Percentiles rank a stretch among this genome's conserved stretches.
Evolutionary conservation across 768 basidiomycete genomes (phyloP).

Genomic region (Xerocomellus intermedius): DNA sequence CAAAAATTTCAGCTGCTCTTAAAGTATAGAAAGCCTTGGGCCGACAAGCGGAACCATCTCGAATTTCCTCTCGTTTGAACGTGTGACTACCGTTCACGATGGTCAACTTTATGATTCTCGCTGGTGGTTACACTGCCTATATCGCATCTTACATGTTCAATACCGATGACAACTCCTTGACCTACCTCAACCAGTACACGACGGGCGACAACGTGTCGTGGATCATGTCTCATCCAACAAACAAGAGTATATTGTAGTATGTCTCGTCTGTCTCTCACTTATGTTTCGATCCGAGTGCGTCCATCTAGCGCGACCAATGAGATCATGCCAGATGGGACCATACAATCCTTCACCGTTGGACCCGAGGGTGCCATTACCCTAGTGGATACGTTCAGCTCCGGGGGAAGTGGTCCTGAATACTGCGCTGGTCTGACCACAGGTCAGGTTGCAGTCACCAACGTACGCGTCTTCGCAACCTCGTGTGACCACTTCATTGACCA

Average conservation of each 20-base stretch:
- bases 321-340: slow-evolving; percentile 32
- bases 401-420: slow-evolving; percentile 53
- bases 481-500: background rate
- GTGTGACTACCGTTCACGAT: too few relatives aligned
- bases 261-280: background rate
- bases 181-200: slow-evolving; percentile 42
- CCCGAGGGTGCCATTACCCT: slow-evolving; percentile 42
- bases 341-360: slow-evolving; percentile 59
- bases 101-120: slow-evolving; percentile 67
- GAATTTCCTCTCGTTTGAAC: too few relatives aligned
- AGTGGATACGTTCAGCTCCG: slow-evolving; percentile 47
- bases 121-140: slow-evolving; percentile 61
- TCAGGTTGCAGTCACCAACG: slow-evolving; percentile 58
- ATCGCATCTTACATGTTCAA: slow-evolving; percentile 65
- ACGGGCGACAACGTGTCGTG: slow-evolving; percentile 53
- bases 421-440: slow-evolving; percentile 51
- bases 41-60: too few relatives aligned
- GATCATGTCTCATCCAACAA: slow-evolving; percentile 55
- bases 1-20: too few relatives aligned
- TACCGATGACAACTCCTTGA: slow-evolving; percentile 44
- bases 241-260: slow-evolving; percentile 60
- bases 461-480: slow-evolving; percentile 25
- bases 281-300: background rate
- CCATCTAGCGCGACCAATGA: slow-evolving; percentile 60
- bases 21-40: slow-evolving; percentile 4